Evolutionary conservation across 2,329 filamentous ascomycete genomes (phyloP).

Genomic region (Hortaea sp.): DNA sequence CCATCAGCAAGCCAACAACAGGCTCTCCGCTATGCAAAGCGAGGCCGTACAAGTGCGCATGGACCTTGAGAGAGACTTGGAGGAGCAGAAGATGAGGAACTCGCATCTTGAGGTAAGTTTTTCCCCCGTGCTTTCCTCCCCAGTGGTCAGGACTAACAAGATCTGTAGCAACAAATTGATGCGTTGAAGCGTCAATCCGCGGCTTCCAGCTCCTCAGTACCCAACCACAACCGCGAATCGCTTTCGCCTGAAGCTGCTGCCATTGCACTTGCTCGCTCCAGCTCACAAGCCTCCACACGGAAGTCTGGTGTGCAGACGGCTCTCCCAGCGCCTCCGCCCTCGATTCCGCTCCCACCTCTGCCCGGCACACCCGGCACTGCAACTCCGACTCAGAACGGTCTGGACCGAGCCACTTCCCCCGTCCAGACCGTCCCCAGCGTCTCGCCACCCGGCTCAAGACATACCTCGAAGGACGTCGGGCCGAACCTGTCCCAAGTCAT

Average conservation of each 20-base stretch:
- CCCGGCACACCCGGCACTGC: constrained; percentile 48
- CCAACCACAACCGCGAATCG: constrained; percentile 33
- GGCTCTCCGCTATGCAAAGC: constrained; percentile 58
- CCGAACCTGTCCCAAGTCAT: constrained; percentile 69
- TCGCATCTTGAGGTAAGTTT: constrained; percentile 62
- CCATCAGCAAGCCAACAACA: constrained; percentile 73
- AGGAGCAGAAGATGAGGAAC: constrained; percentile 69
- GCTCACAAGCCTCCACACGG: constrained; percentile 60
- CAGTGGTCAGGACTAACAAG: constrained; percentile 27
- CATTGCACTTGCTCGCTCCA: constrained; percentile 41
- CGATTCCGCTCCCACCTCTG: constrained; percentile 88
- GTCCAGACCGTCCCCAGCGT: constrained; percentile 54
- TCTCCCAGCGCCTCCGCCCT: constrained; percentile 84
- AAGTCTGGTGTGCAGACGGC: constrained; percentile 78
- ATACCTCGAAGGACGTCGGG: constrained; percentile 47
- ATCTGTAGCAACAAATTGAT: constrained; percentile 49
- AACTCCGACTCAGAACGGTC: constrained; percentile 28
- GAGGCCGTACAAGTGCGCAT: constrained; percentile 36
- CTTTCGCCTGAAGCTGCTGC: constrained; percentile 34
- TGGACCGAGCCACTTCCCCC: constrained; percentile 35
- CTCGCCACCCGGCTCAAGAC: constrained; percentile 53
- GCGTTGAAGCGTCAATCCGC: constrained; percentile 22
- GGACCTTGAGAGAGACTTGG: constrained; percentile 51
- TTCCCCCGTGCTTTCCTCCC: neutral
- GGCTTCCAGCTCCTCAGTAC: constrained; percentile 19